Base-by-base conservation (phyloP, 2,329 filamentous ascomycete genomes). In the Claviceps cyperi region DNA sequence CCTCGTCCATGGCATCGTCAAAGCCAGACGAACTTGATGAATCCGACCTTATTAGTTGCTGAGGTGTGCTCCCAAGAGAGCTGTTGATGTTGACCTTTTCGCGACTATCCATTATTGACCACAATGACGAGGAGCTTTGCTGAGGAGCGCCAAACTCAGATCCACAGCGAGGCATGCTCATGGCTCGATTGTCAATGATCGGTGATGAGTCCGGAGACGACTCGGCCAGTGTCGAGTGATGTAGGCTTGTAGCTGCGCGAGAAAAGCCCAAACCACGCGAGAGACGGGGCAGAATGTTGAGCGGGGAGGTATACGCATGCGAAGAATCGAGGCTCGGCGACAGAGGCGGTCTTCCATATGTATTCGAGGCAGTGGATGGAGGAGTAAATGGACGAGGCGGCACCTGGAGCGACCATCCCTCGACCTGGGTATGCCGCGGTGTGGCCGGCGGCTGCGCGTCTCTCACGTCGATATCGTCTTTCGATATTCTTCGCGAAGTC, bases 181-280 rank as follows among this genome's bases (percentile, higher is more conserved):
- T 78, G 24, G 74, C 78, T 54, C 72, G 68, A 38, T 84, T 80
- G 48, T 82, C 81, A 50, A 92, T 83, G 13, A 84, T 90, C 0
- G 92, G 92, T 0, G 90, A 96, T 0, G 88, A 92, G 64, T 94
- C 89, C 3, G 90, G 89, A 5, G 86, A 92, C 1, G 86, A 85
- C 58, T 95, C 87, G 50, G 91, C 90, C 8, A 97, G 77, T 0
- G 86, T 97, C 15, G 91, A 96, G 66, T 97, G 92, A 67, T 97
- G 92, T 21, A 98, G 74, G 62, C 90, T 94, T 11, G 91, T 96
- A 54, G 88, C 92, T 11, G 90, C 90, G 57, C 91, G 79, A 40
- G 91, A 91, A 66, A 95, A 97, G 68, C 97, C 91, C 53, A 96
- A 74, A 43, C 91, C 91, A 50, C 91, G 80, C 32, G 90, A 96